Conservation (phyloP, 768 basidiomycete genomes). For the Daedalea quercina region DNA sequence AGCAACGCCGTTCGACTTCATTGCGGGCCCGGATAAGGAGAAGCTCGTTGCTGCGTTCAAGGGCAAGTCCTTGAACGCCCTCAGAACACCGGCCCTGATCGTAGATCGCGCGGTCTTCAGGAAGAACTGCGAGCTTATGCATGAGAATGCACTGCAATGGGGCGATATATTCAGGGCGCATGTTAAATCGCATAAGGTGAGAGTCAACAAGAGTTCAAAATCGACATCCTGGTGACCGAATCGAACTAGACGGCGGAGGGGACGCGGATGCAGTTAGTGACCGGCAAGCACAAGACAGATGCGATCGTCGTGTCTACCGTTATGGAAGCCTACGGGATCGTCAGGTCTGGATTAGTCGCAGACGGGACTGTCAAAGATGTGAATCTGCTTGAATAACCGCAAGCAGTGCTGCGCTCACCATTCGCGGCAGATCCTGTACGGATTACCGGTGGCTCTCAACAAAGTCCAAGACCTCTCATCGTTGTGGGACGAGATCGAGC, state of each 20-base stretch:
- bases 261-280: conserved; percentile 57
- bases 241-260: conserved; percentile 59
- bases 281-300: conserved; percentile 43
- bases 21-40: conserved; percentile 38
- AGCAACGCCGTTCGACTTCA: conserved; percentile 36
- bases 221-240: background rate
- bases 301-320: conserved; percentile 78
- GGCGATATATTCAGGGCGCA: conserved; percentile 74
- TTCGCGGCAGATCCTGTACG: conserved; percentile 63
- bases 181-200: conserved; percentile 79
- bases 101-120: conserved; percentile 71
- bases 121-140: conserved; percentile 70
- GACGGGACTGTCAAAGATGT: conserved; percentile 79
- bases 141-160: conserved; percentile 55
- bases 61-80: conserved; percentile 44
- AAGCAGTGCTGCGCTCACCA: conserved; percentile 1
- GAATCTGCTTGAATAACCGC: conserved; percentile 19
- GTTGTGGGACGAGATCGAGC: conserved; percentile 48
- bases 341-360: conserved; percentile 57
- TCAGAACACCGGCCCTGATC: conserved; percentile 74
- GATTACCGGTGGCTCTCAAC: conserved; percentile 62
- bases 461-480: conserved; percentile 65
- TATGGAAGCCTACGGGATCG: conserved; percentile 75
- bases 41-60: conserved; percentile 47
- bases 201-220: background rate